phyloP scores from a whole-genome alignment of 179 eudicot species.

The Nepenthes alata region DNA sequence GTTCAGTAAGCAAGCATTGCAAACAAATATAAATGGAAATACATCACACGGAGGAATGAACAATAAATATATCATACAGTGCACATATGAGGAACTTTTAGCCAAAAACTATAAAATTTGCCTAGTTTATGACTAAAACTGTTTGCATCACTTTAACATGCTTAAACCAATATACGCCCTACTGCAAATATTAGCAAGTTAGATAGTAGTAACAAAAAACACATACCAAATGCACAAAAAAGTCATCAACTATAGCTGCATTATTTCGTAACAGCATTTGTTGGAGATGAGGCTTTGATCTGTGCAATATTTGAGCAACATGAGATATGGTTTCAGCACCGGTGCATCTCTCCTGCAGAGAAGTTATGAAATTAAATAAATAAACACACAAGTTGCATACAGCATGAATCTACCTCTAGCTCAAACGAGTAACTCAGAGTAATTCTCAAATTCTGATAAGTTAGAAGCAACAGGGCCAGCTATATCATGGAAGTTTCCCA shows the following conservation, averaged over 20 bases:
- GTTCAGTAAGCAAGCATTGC: too few species aligned
- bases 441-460: too few species aligned
- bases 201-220: conserved; percentile 9
- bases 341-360: conserved; percentile 89
- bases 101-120: too few species aligned
- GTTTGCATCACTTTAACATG: too few species aligned
- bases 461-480: too few species aligned
- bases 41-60: not conserved
- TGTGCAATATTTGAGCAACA: conserved; percentile 73
- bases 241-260: conserved; percentile 72
- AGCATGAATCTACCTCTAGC: too few species aligned
- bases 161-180: not conserved
- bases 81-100: too few species aligned
- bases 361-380: not conserved
- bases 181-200: not conserved
- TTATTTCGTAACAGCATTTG: conserved; percentile 71
- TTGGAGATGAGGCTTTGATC: conserved; percentile 84
- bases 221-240: conserved; percentile 67
- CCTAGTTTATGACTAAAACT: too few species aligned
- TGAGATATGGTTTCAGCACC: conserved; percentile 72
- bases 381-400: not conserved
- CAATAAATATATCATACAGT: not conserved
- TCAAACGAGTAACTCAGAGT: too few species aligned
- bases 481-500: too few species aligned
- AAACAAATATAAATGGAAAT: too few species aligned